Evolutionary conservation across 202 grass and related monocot species (phyloP).

Genomic region (Brachypodium distachyon): DNA sequence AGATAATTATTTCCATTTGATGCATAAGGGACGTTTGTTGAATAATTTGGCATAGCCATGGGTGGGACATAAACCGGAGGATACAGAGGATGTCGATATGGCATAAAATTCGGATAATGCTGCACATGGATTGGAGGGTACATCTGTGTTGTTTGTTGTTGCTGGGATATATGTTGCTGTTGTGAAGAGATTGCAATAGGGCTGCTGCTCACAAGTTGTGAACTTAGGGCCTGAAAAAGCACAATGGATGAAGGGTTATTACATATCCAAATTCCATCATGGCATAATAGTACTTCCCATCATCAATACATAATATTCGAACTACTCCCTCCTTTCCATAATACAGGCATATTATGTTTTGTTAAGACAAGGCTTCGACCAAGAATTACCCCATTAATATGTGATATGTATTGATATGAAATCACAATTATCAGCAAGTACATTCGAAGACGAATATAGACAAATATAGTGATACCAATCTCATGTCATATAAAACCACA

Average conservation of each 20-base stretch:
- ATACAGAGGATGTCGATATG: slow-evolving; percentile 80
- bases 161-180: slow-evolving; percentile 59
- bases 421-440: too few species aligned
- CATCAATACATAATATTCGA: not conserved
- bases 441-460: too few species aligned
- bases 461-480: too few species aligned
- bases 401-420: too few species aligned
- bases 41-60: slow-evolving; percentile 75
- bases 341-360: too few species aligned
- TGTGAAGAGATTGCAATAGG: slow-evolving; percentile 32
- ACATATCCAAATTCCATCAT: not conserved
- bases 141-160: slow-evolving; percentile 65
- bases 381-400: too few species aligned
- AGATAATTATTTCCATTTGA: slow-evolving; percentile 74
- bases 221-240: slow-evolving; percentile 35
- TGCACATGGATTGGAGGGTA: slow-evolving; percentile 82
- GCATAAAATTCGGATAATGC: slow-evolving; percentile 84
- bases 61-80: slow-evolving; percentile 73
- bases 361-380: too few species aligned
- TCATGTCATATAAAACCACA: too few species aligned
- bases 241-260: not conserved
- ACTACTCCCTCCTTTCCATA: too few species aligned
- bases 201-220: slow-evolving; percentile 32
- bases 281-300: not conserved
- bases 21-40: slow-evolving; percentile 62